Conservation (phyloP, 176 grass and related monocot species). For the Saccharum officinarum region DNA sequence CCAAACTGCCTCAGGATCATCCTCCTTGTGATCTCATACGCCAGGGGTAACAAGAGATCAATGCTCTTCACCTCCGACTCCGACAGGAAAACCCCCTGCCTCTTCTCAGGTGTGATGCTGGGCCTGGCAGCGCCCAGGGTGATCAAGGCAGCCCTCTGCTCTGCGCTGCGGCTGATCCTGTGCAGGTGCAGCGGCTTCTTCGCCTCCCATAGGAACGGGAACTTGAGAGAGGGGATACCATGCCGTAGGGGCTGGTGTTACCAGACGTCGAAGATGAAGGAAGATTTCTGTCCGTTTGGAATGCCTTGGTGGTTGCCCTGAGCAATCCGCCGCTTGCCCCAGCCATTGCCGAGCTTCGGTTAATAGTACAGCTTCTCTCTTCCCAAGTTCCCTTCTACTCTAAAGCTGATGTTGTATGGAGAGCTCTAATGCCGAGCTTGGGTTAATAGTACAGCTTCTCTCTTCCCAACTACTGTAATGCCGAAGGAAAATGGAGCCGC, state of each 20-base stretch:
- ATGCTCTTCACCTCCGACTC: background rate
- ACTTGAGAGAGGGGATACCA: constrained; percentile 47
- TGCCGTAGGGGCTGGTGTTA: background rate
- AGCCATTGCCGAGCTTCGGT: constrained; percentile 38
- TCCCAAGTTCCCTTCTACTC: background rate
- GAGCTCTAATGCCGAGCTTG: too few species aligned
- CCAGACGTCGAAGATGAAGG: background rate
- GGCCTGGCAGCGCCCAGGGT: constrained; percentile 6
- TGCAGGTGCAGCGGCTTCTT: background rate
- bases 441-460: too few species aligned
- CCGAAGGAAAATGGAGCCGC: background rate
- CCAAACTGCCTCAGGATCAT: constrained; percentile 27
- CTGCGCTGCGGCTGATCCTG: background rate
- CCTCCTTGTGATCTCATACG: constrained; percentile 46
- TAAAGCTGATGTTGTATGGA: background rate
- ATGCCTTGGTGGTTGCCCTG: constrained; percentile 5
- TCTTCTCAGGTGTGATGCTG: constrained; percentile 17
- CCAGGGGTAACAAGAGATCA: constrained; percentile 33
- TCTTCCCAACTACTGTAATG: too few species aligned
- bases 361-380: background rate
- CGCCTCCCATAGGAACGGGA: constrained; percentile 12
- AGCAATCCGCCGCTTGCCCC: constrained; percentile 30
- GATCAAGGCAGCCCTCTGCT: constrained; percentile 35
- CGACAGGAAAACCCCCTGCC: background rate
- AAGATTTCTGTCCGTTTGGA: background rate